Evolutionary conservation across 148 eudicot genomes (phyloP).

Genomic region (Arbutus unedo): DNA sequence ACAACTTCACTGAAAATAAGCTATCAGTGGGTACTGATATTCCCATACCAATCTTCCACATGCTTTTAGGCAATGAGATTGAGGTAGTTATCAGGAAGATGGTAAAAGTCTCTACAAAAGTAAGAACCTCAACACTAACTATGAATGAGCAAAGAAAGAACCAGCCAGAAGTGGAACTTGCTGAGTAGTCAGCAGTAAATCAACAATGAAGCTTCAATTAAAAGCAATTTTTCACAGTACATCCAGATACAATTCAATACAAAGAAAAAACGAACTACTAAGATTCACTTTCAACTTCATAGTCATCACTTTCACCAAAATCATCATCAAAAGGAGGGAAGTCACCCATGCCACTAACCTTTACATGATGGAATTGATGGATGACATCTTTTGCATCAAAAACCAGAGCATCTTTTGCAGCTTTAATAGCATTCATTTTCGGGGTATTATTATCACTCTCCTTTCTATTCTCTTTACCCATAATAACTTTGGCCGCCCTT

Average conservation of each 20-base stretch:
- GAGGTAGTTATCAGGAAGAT: not conserved
- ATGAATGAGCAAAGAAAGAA: conserved; percentile 8
- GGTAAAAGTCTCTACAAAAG: not conserved
- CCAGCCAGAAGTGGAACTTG: not conserved
- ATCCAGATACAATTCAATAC: not conserved
- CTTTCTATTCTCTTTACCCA: conserved; percentile 21
- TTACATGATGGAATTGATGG: conserved; percentile 41
- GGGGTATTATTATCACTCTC: conserved; percentile 19
- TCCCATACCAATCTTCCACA: not conserved
- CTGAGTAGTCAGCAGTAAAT: not conserved
- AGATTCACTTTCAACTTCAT: conserved; percentile 30
- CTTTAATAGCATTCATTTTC: conserved; percentile 40
- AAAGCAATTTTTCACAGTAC: not conserved
- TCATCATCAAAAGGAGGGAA: conserved; percentile 37
- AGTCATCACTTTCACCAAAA: conserved; percentile 24
- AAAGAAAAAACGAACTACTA: not conserved
- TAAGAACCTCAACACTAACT: not conserved
- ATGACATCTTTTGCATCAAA: conserved; percentile 66
- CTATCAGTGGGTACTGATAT: not conserved
- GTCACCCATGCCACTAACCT: conserved; percentile 27
- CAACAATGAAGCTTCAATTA: not conserved
- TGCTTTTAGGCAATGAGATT: not conserved
- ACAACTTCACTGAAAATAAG: not conserved
- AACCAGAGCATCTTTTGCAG: conserved; percentile 65
- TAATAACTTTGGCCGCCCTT: conserved; percentile 37